phyloP scores from a whole-genome alignment of 1,284 basidiomycete genomes.

The Lignosus rhinocerotis region DNA sequence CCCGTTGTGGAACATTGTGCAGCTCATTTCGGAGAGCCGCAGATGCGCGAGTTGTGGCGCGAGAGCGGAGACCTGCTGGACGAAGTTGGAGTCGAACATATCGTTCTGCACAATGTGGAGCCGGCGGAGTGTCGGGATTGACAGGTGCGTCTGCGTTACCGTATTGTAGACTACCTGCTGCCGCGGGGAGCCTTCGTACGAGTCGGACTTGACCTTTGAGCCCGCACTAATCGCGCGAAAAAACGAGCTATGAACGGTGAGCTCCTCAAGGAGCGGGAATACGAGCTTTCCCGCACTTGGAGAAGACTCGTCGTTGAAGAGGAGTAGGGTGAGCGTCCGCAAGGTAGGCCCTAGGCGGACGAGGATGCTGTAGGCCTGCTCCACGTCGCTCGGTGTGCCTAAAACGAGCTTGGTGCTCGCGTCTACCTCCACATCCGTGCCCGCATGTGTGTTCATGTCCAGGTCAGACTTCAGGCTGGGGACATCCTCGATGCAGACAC shows the following conservation, averaged over 20 bases:
- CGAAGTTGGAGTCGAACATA: constrained; percentile 8
- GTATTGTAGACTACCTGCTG: background rate
- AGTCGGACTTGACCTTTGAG: background rate
- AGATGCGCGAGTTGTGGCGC: constrained; percentile 13
- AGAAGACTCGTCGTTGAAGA: background rate
- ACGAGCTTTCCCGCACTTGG: constrained; percentile 3
- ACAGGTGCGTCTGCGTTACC: background rate
- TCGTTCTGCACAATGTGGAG: constrained; percentile 13
- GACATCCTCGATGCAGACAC: background rate
- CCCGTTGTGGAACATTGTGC: background rate
- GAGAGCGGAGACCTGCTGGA: constrained; percentile 6
- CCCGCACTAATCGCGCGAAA: background rate
- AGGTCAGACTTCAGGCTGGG: background rate
- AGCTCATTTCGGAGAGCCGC: constrained; percentile 10
- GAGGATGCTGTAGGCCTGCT: constrained; percentile 2
- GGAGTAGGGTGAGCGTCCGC: constrained; percentile 10
- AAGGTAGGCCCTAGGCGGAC: constrained; percentile 4
- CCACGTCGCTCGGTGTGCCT: background rate
- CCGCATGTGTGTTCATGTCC: background rate
- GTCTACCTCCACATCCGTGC: background rate
- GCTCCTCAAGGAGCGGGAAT: constrained; percentile 13
- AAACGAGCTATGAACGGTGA: constrained; percentile 15
- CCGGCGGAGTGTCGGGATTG: constrained; percentile 1
- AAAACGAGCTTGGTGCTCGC: no score
- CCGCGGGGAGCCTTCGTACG: background rate